A percentile compares a stretch with the other conserved stretches of the same genome.
phyloP scores from a whole-genome alignment of 441 rosid species.

The Bruguiera hainesii region DNA sequence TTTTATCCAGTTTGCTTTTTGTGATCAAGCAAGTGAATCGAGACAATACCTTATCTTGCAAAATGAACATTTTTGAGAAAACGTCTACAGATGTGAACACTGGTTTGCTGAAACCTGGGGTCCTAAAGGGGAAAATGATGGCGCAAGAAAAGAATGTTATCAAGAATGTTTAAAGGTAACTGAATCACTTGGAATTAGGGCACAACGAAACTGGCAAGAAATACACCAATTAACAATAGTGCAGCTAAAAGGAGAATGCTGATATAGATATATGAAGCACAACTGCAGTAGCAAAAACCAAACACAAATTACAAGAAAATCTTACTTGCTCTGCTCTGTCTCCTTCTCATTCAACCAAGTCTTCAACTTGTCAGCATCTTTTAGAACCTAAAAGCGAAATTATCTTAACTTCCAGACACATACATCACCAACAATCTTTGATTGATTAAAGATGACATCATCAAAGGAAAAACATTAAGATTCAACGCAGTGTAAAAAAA shows the following conservation, averaged over 20 bases:
- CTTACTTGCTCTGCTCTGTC: slow-evolving; percentile 74
- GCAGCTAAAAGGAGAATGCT: neutral
- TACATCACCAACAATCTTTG: neutral
- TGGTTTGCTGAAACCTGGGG: slow-evolving; percentile 49
- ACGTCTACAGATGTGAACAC: slow-evolving; percentile 82
- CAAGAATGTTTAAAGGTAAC: neutral
- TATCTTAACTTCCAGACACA: slow-evolving; percentile 2
- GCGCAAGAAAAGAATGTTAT: neutral
- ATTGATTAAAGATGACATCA: neutral
- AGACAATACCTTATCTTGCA: slow-evolving; percentile 75
- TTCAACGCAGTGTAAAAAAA: slow-evolving; percentile 6
- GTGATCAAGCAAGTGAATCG: neutral
- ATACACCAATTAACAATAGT: too few relatives aligned
- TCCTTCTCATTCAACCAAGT: slow-evolving; percentile 85
- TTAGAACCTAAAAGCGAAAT: slow-evolving; percentile 43
- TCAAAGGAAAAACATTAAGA: neutral
- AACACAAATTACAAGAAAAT: neutral
- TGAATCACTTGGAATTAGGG: neutral
- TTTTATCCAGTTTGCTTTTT: neutral
- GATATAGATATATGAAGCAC: neutral
- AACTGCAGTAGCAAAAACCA: neutral
- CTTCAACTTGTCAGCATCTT: slow-evolving; percentile 57
- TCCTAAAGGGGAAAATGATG: slow-evolving; percentile 30
- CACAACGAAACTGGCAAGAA: neutral
- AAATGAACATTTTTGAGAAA: slow-evolving; percentile 44